phyloP scores from a whole-genome alignment of 1,284 basidiomycete species.

The Leccinum fallax region DNA sequence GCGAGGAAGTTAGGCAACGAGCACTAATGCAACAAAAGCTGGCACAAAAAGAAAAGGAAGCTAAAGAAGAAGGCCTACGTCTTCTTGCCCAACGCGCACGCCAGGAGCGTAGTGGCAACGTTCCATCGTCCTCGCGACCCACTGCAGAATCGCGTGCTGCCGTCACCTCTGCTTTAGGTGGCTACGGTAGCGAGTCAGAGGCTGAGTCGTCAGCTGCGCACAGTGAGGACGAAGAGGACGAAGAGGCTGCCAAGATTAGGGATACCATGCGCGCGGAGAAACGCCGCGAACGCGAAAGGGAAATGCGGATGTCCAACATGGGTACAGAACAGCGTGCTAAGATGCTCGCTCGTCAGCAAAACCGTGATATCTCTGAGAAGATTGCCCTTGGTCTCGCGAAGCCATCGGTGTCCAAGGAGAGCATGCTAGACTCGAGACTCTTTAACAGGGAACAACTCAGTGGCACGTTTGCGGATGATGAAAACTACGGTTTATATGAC shows the following conservation, averaged over 20 bases:
- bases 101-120: conserved; percentile 88
- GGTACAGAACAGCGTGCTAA: conserved; percentile 96
- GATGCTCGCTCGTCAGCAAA: conserved; percentile 92
- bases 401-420: conserved; percentile 92
- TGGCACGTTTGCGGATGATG: conserved; percentile 86
- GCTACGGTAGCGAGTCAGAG: conserved; percentile 79
- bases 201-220: conserved; percentile 50
- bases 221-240: conserved; percentile 64
- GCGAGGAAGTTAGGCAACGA: conserved; percentile 96
- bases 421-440: conserved; percentile 94
- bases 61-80: conserved; percentile 93
- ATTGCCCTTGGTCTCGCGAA: conserved; percentile 97
- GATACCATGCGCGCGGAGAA: conserved; percentile 93
- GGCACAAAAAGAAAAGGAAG: conserved; percentile 94
- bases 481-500: conserved; percentile 94
- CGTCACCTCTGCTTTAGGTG: conserved; percentile 79
- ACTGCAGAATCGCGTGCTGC: conserved; percentile 61
- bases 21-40: conserved; percentile 98
- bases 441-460: conserved; percentile 95
- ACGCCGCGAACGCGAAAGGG: conserved; percentile 90
- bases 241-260: conserved; percentile 83
- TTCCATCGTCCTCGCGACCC: conserved; percentile 54
- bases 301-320: conserved; percentile 99
- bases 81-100: conserved; percentile 93
- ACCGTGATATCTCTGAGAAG: conserved; percentile 99